A percentile compares a stretch with the other conserved stretches of the same genome.
phyloP scores from a whole-genome alignment of 2,329 filamentous ascomycete genomes.

The Paraconiothyrium brasiliense region DNA sequence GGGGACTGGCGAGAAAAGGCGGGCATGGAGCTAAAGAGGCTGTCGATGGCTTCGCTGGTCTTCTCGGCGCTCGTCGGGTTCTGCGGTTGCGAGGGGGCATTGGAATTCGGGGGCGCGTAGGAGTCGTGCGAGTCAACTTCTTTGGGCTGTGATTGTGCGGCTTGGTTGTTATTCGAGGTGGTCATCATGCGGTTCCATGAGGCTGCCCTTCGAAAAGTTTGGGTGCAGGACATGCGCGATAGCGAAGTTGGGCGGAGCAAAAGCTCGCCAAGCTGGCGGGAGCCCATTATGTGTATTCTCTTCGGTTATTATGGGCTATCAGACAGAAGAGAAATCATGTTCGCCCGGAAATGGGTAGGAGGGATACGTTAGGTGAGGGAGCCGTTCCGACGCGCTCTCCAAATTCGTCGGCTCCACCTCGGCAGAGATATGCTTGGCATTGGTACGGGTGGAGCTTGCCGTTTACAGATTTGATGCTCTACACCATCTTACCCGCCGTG shows the following conservation, averaged over 20 bases:
- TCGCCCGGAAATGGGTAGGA: constrained; percentile 1
- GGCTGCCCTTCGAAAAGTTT: constrained; percentile 18
- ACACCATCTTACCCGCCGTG: neutral
- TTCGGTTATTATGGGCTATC: neutral
- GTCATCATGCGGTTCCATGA: constrained; percentile 28
- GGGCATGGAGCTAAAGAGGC: constrained; percentile 29
- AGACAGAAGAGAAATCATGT: constrained; percentile 4
- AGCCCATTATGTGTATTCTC: constrained; percentile 32
- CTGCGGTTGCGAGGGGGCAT: constrained; percentile 9
- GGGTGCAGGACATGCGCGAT: constrained; percentile 28
- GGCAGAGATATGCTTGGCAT: neutral
- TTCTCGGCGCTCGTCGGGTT: constrained; percentile 17
- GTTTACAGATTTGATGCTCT: constrained; percentile 21
- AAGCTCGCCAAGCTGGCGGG: constrained; percentile 43
- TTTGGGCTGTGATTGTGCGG: constrained; percentile 25
- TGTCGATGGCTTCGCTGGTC: constrained; percentile 34
- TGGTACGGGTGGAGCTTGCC: constrained; percentile 26
- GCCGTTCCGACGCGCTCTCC: constrained; percentile 26
- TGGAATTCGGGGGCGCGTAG: constrained; percentile 6
- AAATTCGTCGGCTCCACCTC: constrained; percentile 34
- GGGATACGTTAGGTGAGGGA: constrained; percentile 7
- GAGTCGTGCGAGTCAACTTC: constrained; percentile 4
- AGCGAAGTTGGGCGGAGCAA: constrained; percentile 42
- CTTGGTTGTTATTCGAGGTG: constrained; percentile 11
- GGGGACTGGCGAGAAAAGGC: constrained; percentile 9